A percentile compares a stretch with the other conserved stretches of the same genome.
Conservation (phyloP, 1,139 yeast genomes). For the Blastobotrys ciferrii region DNA sequence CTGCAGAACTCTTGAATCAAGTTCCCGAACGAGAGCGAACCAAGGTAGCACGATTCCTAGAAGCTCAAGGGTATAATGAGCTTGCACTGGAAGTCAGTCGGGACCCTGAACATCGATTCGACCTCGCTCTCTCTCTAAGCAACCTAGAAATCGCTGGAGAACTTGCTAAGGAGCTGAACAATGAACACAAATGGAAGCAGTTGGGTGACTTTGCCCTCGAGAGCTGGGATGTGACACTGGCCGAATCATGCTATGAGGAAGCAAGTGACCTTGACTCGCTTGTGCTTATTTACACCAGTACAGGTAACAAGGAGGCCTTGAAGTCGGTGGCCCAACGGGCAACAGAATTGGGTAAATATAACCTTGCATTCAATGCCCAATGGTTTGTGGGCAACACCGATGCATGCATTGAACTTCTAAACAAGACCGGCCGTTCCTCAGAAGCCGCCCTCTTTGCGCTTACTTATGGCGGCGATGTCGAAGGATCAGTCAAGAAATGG, state of each 20-base stretch:
- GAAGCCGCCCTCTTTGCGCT: slow-evolving; percentile 84
- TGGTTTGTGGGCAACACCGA: slow-evolving; percentile 79
- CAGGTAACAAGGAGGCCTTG: slow-evolving; percentile 65
- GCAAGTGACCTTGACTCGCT: slow-evolving; percentile 84
- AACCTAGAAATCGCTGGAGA: slow-evolving; percentile 70
- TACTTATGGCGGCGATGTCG: slow-evolving; percentile 62
- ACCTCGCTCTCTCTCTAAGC: slow-evolving; percentile 67
- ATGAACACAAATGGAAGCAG: slow-evolving; percentile 81
- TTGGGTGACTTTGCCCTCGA: slow-evolving; percentile 84
- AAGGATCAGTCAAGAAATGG: slow-evolving; percentile 61
- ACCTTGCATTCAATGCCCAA: slow-evolving; percentile 87
- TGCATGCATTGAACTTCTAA: slow-evolving; percentile 64
- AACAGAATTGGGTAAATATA: slow-evolving; percentile 69
- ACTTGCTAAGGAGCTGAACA: slow-evolving; percentile 54
- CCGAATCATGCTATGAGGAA: slow-evolving; percentile 73
- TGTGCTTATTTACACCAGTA: slow-evolving; percentile 76
- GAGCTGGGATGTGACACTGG: slow-evolving; percentile 77
- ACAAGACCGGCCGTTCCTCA: slow-evolving; percentile 65
- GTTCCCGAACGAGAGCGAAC: slow-evolving; percentile 67
- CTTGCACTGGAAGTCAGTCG: slow-evolving; percentile 80
- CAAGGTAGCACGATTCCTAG: slow-evolving; percentile 88
- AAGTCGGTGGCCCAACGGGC: slow-evolving; percentile 58
- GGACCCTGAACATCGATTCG: slow-evolving; percentile 84
- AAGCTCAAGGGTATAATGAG: slow-evolving; percentile 83
- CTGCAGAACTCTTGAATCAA: slow-evolving; percentile 61